phyloP scores from a whole-genome alignment of 2,329 filamentous ascomycete genomes.

The Diaporthe eres region DNA sequence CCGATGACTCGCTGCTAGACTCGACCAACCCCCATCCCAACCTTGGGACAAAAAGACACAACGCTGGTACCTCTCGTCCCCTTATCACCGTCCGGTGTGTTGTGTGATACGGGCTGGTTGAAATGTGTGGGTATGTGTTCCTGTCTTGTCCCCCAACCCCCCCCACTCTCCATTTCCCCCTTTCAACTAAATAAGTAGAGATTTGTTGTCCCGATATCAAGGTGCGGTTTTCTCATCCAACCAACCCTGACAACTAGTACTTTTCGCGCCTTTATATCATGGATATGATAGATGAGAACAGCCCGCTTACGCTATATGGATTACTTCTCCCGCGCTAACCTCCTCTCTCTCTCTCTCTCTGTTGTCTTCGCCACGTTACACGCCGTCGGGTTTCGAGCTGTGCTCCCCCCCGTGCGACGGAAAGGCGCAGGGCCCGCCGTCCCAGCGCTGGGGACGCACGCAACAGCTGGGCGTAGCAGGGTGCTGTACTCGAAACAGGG shows the following conservation, averaged over 20 bases:
- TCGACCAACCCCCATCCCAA: constrained; percentile 29
- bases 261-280: too few relatives aligned
- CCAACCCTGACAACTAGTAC: background rate
- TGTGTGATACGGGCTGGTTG: background rate
- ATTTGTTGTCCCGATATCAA: background rate
- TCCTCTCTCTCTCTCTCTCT: background rate
- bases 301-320: too few relatives aligned
- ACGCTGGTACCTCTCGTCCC: background rate
- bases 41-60: constrained; percentile 11
- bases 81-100: background rate
- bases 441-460: constrained; percentile 17
- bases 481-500: constrained; percentile 41
- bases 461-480: constrained; percentile 29
- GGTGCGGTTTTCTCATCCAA: background rate
- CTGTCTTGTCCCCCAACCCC: background rate
- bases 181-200: background rate
- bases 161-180: too few relatives aligned
- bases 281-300: background rate
- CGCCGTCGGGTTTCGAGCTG: constrained; percentile 39
- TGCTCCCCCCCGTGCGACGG: constrained; percentile 33
- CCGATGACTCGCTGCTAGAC: constrained; percentile 35
- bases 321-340: too few relatives aligned
- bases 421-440: constrained; percentile 25
- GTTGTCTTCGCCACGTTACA: constrained; percentile 32
- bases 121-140: background rate